phyloP scores from a whole-genome alignment of 1,139 yeast genomes.

The Pichia sp. region DNA sequence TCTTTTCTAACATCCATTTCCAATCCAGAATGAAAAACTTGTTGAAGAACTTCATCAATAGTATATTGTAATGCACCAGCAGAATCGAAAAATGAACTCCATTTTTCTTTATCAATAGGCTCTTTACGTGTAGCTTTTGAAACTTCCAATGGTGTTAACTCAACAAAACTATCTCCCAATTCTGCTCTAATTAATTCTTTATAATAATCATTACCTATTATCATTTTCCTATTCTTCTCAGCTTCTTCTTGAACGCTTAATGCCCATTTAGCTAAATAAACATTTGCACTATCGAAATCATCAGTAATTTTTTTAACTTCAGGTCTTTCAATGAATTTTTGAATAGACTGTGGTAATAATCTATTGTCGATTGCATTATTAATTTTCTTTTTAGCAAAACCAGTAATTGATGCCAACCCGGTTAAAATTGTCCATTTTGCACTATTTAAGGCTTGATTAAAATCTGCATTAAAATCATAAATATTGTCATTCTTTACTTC shows the following conservation, averaged over 20 bases:
- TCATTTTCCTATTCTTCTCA: slow-evolving; percentile 57
- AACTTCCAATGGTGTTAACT: slow-evolving; percentile 53
- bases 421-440: slow-evolving; percentile 86
- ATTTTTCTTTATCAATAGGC: slow-evolving; percentile 64
- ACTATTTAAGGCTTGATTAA: slow-evolving; percentile 48
- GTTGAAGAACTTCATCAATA: slow-evolving; percentile 65
- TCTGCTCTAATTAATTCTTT: slow-evolving; percentile 58
- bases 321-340: slow-evolving; percentile 62
- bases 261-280: slow-evolving; percentile 96
- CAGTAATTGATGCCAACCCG: slow-evolving; percentile 76
- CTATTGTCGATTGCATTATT: slow-evolving; percentile 56
- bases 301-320: slow-evolving; percentile 77
- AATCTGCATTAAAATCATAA: slow-evolving; percentile 15
- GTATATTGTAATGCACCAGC: slow-evolving; percentile 72
- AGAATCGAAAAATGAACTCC: slow-evolving; percentile 79
- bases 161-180: slow-evolving; percentile 56
- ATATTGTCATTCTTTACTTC: slow-evolving; percentile 9
- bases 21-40: slow-evolving; percentile 88
- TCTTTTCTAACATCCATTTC: slow-evolving; percentile 52
- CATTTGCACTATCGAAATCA: slow-evolving; percentile 88
- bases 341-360: slow-evolving; percentile 48
- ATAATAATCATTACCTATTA: slow-evolving; percentile 56
- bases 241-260: slow-evolving; percentile 92
- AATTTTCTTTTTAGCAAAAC: slow-evolving; percentile 54
- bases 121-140: slow-evolving; percentile 56